phyloP scores from a whole-genome alignment of 23 red algal genomes.

The Gracilaria vermiculophylla region DNA sequence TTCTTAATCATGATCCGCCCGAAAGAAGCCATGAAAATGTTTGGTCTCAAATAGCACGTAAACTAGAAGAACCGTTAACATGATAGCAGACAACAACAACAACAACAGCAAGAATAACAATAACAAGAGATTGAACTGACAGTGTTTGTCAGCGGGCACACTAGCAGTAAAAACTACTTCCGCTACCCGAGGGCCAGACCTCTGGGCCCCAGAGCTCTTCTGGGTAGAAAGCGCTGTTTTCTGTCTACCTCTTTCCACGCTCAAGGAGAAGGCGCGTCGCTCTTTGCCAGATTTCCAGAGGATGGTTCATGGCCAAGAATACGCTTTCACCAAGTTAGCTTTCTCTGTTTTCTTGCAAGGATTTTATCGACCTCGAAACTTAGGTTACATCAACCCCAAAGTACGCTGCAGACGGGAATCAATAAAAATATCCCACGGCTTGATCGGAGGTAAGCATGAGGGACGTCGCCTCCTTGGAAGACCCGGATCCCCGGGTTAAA shows the following conservation, averaged over 20 bases:
- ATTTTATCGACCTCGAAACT: neutral
- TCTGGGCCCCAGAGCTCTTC: neutral
- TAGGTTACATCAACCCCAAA: neutral
- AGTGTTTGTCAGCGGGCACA: neutral
- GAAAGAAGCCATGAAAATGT: neutral
- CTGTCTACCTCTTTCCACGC: neutral
- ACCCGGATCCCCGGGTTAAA: neutral
- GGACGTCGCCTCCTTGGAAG: no score
- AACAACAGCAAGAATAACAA: neutral
- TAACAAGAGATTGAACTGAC: neutral
- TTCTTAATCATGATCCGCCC: neutral
- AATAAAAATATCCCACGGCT: neutral
- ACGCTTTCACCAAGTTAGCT: conserved; percentile 2
- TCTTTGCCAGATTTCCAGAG: neutral
- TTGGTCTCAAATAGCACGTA: neutral
- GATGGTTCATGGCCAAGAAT: conserved; percentile 15
- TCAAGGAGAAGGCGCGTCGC: neutral
- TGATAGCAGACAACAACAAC: neutral
- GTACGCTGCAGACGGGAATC: neutral
- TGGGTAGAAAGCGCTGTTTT: neutral
- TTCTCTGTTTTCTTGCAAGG: conserved; percentile 1
- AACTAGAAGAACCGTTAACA: no score
- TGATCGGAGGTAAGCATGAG: neutral
- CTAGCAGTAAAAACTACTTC: neutral
- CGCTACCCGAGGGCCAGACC: neutral